Base-by-base conservation (phyloP, 1,284 basidiomycete genomes). In the Cutaneotrichosporon cyanovorans region DNA sequence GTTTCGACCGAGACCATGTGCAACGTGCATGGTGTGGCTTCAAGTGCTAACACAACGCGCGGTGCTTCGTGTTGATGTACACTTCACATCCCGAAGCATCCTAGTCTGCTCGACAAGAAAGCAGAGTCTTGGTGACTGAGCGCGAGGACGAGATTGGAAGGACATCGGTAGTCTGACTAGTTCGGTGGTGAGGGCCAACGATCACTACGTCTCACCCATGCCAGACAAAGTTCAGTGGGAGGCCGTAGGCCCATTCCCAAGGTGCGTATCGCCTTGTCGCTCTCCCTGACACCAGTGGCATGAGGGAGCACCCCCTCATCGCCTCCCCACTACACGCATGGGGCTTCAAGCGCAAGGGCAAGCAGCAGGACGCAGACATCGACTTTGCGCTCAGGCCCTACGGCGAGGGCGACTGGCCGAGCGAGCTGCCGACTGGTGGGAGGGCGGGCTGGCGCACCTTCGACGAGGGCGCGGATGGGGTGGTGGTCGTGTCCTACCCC, bases 221-320 rank as follows among this genome's bases (percentile, higher is more conserved):
- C 30, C 23, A 34, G 25, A 28, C 7, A 12, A 28, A 7, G 25
- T 28, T 7, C 25, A 25, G 35, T 30, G 34, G 39, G 22, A 65
- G 61, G 65, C 51, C 1, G 48, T 66, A 2, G 67, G 68, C 1
- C 68, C 68, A 8, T 69, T 69, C 50, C 47, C 38, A 5, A 34
- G 32, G 32, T 34, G 16, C 14, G 25, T 12, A 28, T 16, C n/a
- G 32, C 32, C 32, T 8, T 15, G 14, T 14, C 32, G 9, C 14
- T 14, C 8, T 31, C 30, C 8, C 32, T 34, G 32, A 34, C 32
- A 8, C 6, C 15, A 34, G 32, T 33, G 69, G 69, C 1, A 72
- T 66, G 59, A 53, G 69, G 38, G 69, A 72, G 42, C 66, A 69
- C 20, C 63, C 69, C 5, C 43, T 66, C 37, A 53, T 57, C 11